Evolutionary conservation across 2,329 filamentous ascomycete species (phyloP).

Genomic region (Xenosphaeropsis pyriputrescens): DNA sequence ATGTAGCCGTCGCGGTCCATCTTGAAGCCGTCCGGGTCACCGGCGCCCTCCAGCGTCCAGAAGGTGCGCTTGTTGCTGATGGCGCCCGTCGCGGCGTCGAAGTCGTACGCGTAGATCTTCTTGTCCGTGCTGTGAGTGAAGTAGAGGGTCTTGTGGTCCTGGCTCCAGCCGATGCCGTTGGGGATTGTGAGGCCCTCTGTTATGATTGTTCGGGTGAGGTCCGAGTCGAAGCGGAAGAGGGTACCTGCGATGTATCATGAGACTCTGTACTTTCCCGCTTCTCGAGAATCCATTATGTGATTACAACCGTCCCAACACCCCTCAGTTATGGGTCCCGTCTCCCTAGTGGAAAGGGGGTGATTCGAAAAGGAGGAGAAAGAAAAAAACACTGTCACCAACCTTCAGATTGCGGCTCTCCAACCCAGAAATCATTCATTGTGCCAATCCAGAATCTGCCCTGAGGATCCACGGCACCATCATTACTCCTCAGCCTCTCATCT

Average conservation of each 20-base stretch:
- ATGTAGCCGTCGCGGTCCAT: slow-evolving; percentile 75
- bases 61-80: slow-evolving; percentile 57
- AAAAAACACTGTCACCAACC: slow-evolving; percentile 13
- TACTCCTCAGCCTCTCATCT: slow-evolving; percentile 45
- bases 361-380: too few species aligned
- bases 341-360: too few species aligned
- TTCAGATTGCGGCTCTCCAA: slow-evolving; percentile 19
- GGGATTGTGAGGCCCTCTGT: slow-evolving; percentile 60
- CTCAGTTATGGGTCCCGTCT: not conserved
- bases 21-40: slow-evolving; percentile 71
- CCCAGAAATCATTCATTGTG: slow-evolving; percentile 65
- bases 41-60: slow-evolving; percentile 36
- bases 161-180: slow-evolving; percentile 73
- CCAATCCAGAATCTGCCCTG: slow-evolving; percentile 76
- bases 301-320: not conserved
- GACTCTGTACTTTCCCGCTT: not conserved
- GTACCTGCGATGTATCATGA: slow-evolving; percentile 33
- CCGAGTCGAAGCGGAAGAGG: slow-evolving; percentile 56
- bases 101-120: slow-evolving; percentile 64
- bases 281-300: not conserved
- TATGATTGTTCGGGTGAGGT: slow-evolving; percentile 42
- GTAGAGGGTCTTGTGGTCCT: slow-evolving; percentile 51
- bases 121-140: slow-evolving; percentile 64
- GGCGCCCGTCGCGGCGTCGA: slow-evolving; percentile 44
- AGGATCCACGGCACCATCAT: slow-evolving; percentile 72